Percentiles rank a stretch among this genome's conserved stretches.
phyloP scores from a whole-genome alignment of 306 rosid genomes.

The Lathyrus oleraceus region DNA sequence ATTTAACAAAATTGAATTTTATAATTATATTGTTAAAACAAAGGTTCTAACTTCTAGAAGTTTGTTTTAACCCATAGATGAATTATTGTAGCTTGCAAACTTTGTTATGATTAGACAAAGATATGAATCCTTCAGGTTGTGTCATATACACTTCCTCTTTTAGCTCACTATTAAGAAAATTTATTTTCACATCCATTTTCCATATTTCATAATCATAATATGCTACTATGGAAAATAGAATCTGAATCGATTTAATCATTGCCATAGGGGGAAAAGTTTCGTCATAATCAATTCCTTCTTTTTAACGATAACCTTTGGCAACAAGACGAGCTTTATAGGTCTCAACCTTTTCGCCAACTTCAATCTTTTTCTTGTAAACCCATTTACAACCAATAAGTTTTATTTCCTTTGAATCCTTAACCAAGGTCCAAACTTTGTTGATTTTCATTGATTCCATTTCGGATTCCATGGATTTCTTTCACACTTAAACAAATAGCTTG shows the following conservation, averaged over 20 bases:
- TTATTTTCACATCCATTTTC: neutral
- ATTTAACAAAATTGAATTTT: constrained; percentile 7
- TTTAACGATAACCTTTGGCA: neutral
- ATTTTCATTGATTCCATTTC: neutral
- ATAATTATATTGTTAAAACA: neutral
- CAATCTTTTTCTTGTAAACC: neutral
- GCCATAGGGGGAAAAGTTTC: neutral
- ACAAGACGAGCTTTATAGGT: neutral
- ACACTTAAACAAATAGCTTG: too few relatives aligned
- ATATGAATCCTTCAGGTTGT: neutral
- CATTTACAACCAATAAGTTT: neutral
- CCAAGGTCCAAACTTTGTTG: neutral
- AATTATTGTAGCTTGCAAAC: neutral
- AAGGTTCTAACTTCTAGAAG: constrained; percentile 11
- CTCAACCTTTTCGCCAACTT: neutral
- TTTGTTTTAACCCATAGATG: neutral
- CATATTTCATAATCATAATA: neutral
- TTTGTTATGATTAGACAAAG: neutral
- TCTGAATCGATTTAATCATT: neutral
- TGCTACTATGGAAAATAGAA: neutral
- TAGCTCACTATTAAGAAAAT: neutral
- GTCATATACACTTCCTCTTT: neutral
- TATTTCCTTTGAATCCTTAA: neutral
- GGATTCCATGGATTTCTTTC: neutral
- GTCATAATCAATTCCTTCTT: too few relatives aligned